phyloP scores from a whole-genome alignment of 164 flowering plant species.

The Stephania yunnanensis region DNA sequence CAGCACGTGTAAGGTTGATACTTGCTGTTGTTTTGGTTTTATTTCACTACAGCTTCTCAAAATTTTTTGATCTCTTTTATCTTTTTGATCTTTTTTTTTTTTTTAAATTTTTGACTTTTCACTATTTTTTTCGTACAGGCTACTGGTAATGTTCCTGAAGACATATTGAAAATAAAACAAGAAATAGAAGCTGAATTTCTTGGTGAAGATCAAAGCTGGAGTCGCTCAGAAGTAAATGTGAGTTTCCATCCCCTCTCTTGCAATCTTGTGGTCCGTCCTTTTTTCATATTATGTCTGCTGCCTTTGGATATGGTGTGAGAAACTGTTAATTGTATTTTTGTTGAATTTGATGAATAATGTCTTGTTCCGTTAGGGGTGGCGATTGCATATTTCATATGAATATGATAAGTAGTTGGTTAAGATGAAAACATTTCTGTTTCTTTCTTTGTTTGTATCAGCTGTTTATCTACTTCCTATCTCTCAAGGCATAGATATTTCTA shows the following conservation, averaged over 20 bases:
- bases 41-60: not conserved
- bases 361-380: not conserved
- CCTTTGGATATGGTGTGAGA: not conserved
- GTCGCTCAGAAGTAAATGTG: constrained; percentile 58
- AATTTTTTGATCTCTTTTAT: not conserved
- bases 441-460: not conserved
- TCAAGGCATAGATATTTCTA: not conserved
- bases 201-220: constrained; percentile 80
- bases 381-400: not conserved
- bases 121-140: constrained; percentile 27
- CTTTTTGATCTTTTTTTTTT: not conserved
- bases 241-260: constrained; percentile 14
- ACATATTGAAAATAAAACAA: constrained; percentile 61
- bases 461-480: not conserved
- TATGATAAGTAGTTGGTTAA: not conserved
- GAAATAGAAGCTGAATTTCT: constrained; percentile 67
- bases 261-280: too few relatives aligned
- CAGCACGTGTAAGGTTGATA: too few relatives aligned
- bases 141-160: constrained; percentile 42
- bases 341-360: not conserved
- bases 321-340: not conserved
- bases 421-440: not conserved
- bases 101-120: not conserved
- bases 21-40: not conserved
- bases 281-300: not conserved